Base-by-base conservation (phyloP, 2,329 filamentous ascomycete genomes). In the Huntiella decipiens region DNA sequence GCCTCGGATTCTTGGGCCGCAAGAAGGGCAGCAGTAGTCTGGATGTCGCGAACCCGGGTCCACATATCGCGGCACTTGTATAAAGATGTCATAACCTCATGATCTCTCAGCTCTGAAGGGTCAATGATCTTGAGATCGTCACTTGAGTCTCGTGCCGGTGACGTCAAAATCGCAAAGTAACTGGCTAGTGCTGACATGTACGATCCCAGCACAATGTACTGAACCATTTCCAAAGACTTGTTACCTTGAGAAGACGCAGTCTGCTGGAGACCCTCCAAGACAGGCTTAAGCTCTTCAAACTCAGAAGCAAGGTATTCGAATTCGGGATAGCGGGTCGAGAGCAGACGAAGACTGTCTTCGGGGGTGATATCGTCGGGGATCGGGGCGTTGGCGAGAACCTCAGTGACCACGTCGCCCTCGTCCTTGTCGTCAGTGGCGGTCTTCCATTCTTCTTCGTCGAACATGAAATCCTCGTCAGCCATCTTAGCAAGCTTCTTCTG, bases 111-210 rank as follows among this genome's bases (percentile, higher is more conserved):
- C 54, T 93, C 78, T n/a, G 71, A 67, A 4, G 88, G 82, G 46
- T 82, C 71, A 52, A 92, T 62, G 0, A 83, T 70, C 49, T 76
- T 70, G 38, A 45, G 33, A n/a, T 31, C 38, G 5, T 67, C 68
- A 33, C 67, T 62, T 1, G 66, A 64, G 49, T 77, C 74, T 43
- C 77, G 69, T 2, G 78, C 71, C 1, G 84, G 79, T 0, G 85
- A 93, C 8, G 85, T 84, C n/a, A 98, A 65, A 33, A 96, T 73
- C 34, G 87, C 83, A 60, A 98, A 94, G 61, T 98, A 98, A 75
- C 94, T 87, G 42, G 82, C 79, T 53, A 98, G 68, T 1, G 84
- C 73, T 38, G 82, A 85, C 17, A 96, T 67, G 57, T 98, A 96
- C 50, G 86, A 83, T 4, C 83, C 79, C 35, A 93, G 67, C 8